Evolutionary conservation across 495 filamentous ascomycete genomes (phyloP), one percentile per base, ranked within the genome.

Genomic region (Hyaloscypha finlandica): DNA sequence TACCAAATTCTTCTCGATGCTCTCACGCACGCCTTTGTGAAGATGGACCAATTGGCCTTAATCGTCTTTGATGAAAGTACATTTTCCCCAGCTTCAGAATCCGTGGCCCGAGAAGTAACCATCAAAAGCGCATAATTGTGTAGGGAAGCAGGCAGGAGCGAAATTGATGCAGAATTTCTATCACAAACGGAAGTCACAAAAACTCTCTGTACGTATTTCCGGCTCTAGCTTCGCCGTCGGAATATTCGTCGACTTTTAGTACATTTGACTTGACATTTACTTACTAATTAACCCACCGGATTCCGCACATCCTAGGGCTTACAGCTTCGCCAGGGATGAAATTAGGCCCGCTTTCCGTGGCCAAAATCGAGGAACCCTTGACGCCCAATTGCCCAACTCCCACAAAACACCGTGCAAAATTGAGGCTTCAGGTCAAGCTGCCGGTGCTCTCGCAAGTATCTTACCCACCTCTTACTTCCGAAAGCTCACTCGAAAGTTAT

Each of bases 51-150:
- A 0, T 73, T 98, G 35, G 78, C 86, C 22, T 77, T 99, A 1
- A 77, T 99, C 25, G 81, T 97, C 0, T 94, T 97, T 66, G 94
- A 99, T 73, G 94, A 99, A 87, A 92, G 93, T 93, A 73, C 57
- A 78, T 70, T 33, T 25, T 32, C 42, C 14, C 4, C 4, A 48
- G 9, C 11, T 11, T 48, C 42, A 11, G 42, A 6, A 14, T 12
- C 42, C 16, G 42, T 48, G 42, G 16, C 4, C 42, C 16, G 3
- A 14, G 42, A 48, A 19, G 4, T 48, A 48, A 48, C 42, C 30
- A 58, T 6, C 67, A 33, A 58, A 64, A 92, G 91, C 90, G 12
- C 92, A 95, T 74, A 84, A 92, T 74, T 92, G 89, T 71, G 79
- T 81, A 11, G 74, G 74, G 20, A 84, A 82, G 45, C 85, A 92